These are phyloP conservation scores for Saccharomycopsis synnaedendra DNA, from an alignment of 805 yeast genomes.

Conservation along the genomic window DNA sequence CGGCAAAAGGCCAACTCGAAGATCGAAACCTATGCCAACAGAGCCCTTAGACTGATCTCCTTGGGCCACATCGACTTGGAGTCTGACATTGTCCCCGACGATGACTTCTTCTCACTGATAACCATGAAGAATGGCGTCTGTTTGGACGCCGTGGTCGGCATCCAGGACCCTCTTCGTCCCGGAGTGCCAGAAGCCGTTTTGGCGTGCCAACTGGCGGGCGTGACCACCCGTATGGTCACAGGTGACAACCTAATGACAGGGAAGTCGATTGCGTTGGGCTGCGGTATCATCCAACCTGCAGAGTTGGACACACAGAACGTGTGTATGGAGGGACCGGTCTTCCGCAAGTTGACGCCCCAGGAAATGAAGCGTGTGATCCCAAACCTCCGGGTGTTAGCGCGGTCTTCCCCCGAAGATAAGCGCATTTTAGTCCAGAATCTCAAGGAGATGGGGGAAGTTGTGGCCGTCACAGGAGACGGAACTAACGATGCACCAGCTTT, in stretches of 20 bases:
- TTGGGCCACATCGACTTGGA: slow-evolving; percentile 67
- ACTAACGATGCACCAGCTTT: slow-evolving; percentile 98
- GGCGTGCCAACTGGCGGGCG: slow-evolving; percentile 85
- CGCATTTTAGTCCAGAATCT: slow-evolving; percentile 74
- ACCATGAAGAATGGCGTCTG: slow-evolving; percentile 27
- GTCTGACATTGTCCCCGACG: slow-evolving; percentile 16
- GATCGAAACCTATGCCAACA: slow-evolving; percentile 53
- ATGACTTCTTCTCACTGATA: neutral
- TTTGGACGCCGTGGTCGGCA: slow-evolving; percentile 75
- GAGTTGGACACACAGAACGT: slow-evolving; percentile 41
- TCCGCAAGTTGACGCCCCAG: slow-evolving; percentile 50
- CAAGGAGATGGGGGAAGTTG: slow-evolving; percentile 77
- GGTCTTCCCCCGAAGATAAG: slow-evolving; percentile 96
- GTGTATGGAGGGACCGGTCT: slow-evolving; percentile 84
- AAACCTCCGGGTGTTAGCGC: slow-evolving; percentile 69
- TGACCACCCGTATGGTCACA: slow-evolving; percentile 93
- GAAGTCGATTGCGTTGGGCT: slow-evolving; percentile 74
- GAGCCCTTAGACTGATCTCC: slow-evolving; percentile 83
- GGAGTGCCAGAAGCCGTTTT: slow-evolving; percentile 87
- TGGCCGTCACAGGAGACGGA: slow-evolving; percentile 99
- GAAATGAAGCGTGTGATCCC: slow-evolving; percentile 60
- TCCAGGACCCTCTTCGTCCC: slow-evolving; percentile 85
- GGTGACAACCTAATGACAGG: slow-evolving; percentile 95
- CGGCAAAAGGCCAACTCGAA: slow-evolving; percentile 25
- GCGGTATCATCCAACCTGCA: slow-evolving; percentile 60